Evolutionary conservation across 1,284 basidiomycete species (phyloP).

Genomic region (Sparassis latifolia): DNA sequence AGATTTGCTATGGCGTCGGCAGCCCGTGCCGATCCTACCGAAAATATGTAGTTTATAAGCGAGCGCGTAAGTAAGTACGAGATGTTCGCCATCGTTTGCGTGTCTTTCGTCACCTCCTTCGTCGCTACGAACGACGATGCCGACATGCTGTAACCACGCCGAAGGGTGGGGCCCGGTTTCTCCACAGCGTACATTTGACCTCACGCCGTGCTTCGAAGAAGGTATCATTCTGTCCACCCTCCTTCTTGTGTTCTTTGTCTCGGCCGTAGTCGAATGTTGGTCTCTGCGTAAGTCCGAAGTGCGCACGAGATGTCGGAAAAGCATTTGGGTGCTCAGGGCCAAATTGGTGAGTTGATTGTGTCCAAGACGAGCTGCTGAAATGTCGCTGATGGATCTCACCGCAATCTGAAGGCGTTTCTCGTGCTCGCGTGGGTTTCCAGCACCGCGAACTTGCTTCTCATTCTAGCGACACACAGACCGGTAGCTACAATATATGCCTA

Average conservation of each 20-base stretch:
- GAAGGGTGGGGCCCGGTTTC: constrained; percentile 70
- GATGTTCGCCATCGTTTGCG: constrained; percentile 21
- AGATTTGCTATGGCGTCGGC: too few species aligned
- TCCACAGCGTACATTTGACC: constrained; percentile 60
- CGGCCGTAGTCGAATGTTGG: constrained; percentile 33
- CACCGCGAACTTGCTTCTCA: constrained; percentile 30
- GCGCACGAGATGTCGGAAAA: constrained; percentile 28
- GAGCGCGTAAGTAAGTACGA: neutral
- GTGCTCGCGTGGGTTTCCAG: constrained; percentile 36
- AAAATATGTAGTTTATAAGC: too few species aligned
- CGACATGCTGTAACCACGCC: constrained; percentile 34
- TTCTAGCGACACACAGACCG: constrained; percentile 29
- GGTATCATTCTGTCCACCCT: constrained; percentile 54
- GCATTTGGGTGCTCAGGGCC: constrained; percentile 41
- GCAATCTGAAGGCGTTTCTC: constrained; percentile 35
- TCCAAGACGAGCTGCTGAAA: neutral
- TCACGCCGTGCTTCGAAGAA: constrained; percentile 82
- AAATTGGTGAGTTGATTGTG: constrained; percentile 54
- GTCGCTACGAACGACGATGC: constrained; percentile 10
- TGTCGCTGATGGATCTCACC: neutral
- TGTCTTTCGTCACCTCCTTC: constrained; percentile 21
- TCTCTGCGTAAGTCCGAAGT: constrained; percentile 21
- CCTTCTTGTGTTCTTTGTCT: constrained; percentile 41
- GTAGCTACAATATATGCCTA: constrained; percentile 52
- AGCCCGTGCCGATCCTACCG: too few species aligned